Percentiles rank a stretch among this genome's conserved stretches.
These are phyloP conservation scores for Cylindrotheca closterium DNA, from an alignment of 108 stramenopile genomes.

Conservation along the genomic window DNA sequence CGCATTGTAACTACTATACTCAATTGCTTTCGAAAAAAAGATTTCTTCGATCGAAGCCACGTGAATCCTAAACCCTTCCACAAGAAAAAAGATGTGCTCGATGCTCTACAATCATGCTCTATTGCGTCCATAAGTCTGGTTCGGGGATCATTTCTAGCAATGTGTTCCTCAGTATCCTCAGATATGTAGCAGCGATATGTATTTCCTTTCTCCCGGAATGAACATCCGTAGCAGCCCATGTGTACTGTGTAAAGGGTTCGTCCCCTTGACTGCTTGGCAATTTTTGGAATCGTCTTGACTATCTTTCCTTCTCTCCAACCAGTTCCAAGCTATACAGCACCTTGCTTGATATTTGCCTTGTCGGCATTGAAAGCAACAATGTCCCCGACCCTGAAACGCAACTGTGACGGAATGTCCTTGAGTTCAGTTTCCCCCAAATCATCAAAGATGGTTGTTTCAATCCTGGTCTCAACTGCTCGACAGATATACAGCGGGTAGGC, in stretches of 20 bases:
- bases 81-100: not conserved
- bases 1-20: not conserved
- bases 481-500: not conserved
- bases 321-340: not conserved
- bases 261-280: not conserved
- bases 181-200: not conserved
- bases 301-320: not conserved
- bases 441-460: too few species aligned
- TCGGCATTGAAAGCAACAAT: not conserved
- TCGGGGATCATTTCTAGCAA: not conserved
- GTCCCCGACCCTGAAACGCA: not conserved
- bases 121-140: not conserved
- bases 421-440: not conserved
- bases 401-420: not conserved
- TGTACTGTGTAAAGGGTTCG: not conserved
- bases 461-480: not conserved
- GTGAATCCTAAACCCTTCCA: not conserved
- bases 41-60: not conserved
- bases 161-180: not conserved
- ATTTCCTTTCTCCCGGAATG: not conserved
- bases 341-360: not conserved
- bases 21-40: not conserved
- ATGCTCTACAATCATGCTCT: not conserved
- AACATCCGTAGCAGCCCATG: not conserved
- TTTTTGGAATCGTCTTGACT: not conserved